These are phyloP conservation scores for Zymoseptoria pseudotritici DNA, from an alignment of 2,329 filamentous ascomycete genomes.

Conservation along the genomic window DNA sequence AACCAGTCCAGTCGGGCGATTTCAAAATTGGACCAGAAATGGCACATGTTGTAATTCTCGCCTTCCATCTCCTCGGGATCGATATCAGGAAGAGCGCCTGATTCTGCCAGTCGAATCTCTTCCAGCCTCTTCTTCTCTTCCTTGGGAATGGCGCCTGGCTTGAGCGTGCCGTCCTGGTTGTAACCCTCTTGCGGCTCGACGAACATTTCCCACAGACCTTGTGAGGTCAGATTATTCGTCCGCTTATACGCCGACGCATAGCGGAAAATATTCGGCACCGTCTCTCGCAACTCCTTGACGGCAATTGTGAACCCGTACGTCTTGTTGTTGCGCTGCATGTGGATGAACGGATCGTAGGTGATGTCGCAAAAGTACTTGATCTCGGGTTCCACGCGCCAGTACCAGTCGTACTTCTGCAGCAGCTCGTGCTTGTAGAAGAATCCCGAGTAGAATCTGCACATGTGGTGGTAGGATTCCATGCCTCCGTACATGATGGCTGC, in stretches of 20 bases:
- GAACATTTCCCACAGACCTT: constrained; percentile 99
- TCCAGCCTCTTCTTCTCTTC: constrained; percentile 65
- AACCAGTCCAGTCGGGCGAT: constrained; percentile 94
- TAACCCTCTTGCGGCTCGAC: constrained; percentile 65
- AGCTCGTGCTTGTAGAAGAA: constrained; percentile 98
- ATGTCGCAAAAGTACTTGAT: constrained; percentile 99
- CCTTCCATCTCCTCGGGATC: constrained; percentile 93
- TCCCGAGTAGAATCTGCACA: constrained; percentile 99
- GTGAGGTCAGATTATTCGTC: constrained; percentile 78
- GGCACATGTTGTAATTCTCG: constrained; percentile 99
- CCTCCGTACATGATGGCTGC: constrained; percentile 98
- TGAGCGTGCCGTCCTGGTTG: constrained; percentile 44
- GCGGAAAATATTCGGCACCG: constrained; percentile 95
- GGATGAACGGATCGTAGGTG: constrained; percentile 93
- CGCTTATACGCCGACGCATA: constrained; percentile 98
- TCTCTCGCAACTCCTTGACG: constrained; percentile 95
- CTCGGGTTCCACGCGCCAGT: constrained; percentile 97
- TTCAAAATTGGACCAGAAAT: constrained; percentile 99
- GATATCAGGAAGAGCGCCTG: constrained; percentile 67
- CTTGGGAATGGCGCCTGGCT: constrained; percentile 34
- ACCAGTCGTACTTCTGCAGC: constrained; percentile 96
- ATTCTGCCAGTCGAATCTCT: constrained; percentile 70
- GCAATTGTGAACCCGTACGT: constrained; percentile 99
- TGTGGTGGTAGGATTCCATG: constrained; percentile 96
- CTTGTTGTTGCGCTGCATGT: constrained; percentile 92